Percentiles rank a stretch among this genome's conserved stretches.
phyloP scores from a whole-genome alignment of 2,329 filamentous ascomycete species.

The Aspergillus oerlinghausenensis region DNA sequence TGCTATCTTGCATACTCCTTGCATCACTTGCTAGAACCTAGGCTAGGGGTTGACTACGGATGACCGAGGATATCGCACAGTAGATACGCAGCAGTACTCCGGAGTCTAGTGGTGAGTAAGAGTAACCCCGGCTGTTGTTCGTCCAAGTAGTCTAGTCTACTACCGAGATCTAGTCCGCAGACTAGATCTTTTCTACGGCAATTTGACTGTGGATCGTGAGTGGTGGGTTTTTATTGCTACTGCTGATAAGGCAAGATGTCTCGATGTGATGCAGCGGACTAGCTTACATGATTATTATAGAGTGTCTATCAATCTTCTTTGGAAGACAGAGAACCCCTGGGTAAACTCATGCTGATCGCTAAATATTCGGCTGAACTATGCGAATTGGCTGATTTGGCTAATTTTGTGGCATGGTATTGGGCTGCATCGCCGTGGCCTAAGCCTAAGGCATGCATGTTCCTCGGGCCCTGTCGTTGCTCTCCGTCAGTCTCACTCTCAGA shows the following conservation, averaged over 20 bases:
- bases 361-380: neutral
- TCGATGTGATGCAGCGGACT: slow-evolving; percentile 6
- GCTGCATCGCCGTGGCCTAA: neutral
- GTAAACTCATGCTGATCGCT: neutral
- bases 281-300: slow-evolving; percentile 1
- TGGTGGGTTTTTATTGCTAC: slow-evolving; percentile 6
- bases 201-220: neutral
- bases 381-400: neutral
- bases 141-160: slow-evolving; percentile 1
- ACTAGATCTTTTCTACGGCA: neutral
- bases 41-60: neutral
- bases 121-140: slow-evolving; percentile 3
- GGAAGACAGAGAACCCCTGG: neutral
- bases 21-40: neutral
- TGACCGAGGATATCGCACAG: no score
- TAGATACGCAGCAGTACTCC: no score
- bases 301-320: neutral
- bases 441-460: neutral
- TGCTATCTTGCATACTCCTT: slow-evolving; percentile 19
- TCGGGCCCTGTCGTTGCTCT: neutral
- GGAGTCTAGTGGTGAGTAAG: no score
- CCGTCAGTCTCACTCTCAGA: neutral
- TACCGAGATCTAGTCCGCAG: neutral
- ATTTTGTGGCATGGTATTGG: neutral
- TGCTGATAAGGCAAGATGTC: slow-evolving; percentile 9